Evolutionary conservation across 2,329 filamentous ascomycete species (phyloP), one percentile per base, ranked within the genome.

Genomic region (Aspergillus vadensis): DNA sequence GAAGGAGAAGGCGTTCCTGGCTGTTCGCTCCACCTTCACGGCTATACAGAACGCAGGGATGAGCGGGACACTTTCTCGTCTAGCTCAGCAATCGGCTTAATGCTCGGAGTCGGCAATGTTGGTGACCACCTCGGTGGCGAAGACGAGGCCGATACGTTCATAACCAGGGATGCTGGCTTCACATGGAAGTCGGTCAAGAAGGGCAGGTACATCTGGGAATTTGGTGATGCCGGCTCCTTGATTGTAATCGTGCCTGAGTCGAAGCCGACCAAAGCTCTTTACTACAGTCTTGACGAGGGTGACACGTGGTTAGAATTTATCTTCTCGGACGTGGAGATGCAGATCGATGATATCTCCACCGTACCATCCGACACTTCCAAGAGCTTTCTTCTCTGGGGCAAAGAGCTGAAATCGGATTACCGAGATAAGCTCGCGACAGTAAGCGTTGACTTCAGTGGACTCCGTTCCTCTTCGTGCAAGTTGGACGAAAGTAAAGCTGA

Each of bases 51-150:
- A 77, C 88, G 95, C 63, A 80, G 80, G 32, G 91, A 98, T 73
- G 89, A 88, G 69, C 82, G 88, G 50, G 91, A 94, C 73, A 96
- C 91, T 0, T 98, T 91, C 76, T 95, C 92, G 8, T 97, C 93
- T 2, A 86, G 88, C 50, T 92, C 91, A 3, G 94, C 95, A 1
- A 86, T 97, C 39, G 96, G 95, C 10, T 77, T 99, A 56, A 91
- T 98, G 86, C 88, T 99, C 73, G 95, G 87, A 15, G 86, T 92
- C 63, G 95, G 95, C 66, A 99, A 98, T 70, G 92, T 99, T 9
- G 96, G 96, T 27, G 80, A 86, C 30, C 82, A 82, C 61, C 84
- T 97, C 49, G 84, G 82, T 7, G 80, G 83, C 27, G 82, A 87
- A 63, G 86, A 89, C 56, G 87, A 94, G 32, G 90, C 89, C 14